phyloP scores from a whole-genome alignment of 768 basidiomycete genomes.

The Gymnopilus junonius region DNA sequence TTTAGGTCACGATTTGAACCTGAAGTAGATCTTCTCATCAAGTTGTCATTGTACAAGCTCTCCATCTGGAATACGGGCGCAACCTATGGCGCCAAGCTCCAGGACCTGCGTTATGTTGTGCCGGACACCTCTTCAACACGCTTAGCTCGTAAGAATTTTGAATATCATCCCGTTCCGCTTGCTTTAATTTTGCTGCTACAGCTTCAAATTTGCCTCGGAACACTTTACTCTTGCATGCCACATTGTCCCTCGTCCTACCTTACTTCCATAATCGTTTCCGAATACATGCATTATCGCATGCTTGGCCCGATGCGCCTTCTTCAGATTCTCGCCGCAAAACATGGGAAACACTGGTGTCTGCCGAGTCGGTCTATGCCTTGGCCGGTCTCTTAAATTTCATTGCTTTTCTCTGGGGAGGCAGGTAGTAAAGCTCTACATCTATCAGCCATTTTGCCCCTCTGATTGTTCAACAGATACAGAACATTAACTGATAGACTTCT shows the following conservation, averaged over 20 bases:
- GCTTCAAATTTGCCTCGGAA: slow-evolving; percentile 69
- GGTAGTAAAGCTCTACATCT: slow-evolving; percentile 42
- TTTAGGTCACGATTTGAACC: slow-evolving; percentile 70
- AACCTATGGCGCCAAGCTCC: slow-evolving; percentile 83
- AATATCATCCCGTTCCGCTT: slow-evolving; percentile 8
- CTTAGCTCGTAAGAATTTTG: slow-evolving; percentile 40
- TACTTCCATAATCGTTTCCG: slow-evolving; percentile 81
- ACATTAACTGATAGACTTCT: slow-evolving; percentile 82
- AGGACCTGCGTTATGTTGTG: slow-evolving; percentile 69
- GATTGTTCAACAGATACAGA: slow-evolving; percentile 65
- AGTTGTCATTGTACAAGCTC: slow-evolving; percentile 76
- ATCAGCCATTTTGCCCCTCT: not conserved
- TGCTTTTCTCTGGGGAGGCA: slow-evolving; percentile 84
- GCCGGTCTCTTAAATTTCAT: slow-evolving; percentile 77
- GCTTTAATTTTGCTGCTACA: slow-evolving; percentile 27
- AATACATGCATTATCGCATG: slow-evolving; percentile 73
- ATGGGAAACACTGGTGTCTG: slow-evolving; percentile 69
- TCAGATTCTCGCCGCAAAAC: slow-evolving; percentile 72
- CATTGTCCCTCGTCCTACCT: slow-evolving; percentile 74
- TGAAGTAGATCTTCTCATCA: slow-evolving; percentile 73
- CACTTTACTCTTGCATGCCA: slow-evolving; percentile 67
- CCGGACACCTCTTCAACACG: slow-evolving; percentile 25
- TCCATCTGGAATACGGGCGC: slow-evolving; percentile 82
- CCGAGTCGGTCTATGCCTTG: slow-evolving; percentile 70
- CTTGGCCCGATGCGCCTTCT: slow-evolving; percentile 92